Evolutionary conservation across 352 stramenopile genomes (phyloP).

Genomic region (Pythium periplocum): DNA sequence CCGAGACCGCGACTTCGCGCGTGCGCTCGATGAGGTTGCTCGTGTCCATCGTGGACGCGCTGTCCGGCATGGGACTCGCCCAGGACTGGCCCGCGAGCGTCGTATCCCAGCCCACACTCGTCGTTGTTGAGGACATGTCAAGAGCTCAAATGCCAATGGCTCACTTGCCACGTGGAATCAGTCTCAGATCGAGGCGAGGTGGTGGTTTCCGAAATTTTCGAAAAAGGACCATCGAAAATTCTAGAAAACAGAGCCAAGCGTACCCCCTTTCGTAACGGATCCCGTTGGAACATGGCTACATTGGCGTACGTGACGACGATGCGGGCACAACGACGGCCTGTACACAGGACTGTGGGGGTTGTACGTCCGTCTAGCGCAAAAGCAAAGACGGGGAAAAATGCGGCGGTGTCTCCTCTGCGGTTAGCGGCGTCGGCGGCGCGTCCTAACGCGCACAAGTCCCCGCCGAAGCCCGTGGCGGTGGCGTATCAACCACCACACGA

Average conservation of each 20-base stretch:
- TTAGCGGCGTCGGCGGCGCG: neutral
- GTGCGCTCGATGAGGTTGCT: slow-evolving; percentile 58
- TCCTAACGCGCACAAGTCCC: neutral
- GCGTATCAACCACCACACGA: slow-evolving; percentile 22
- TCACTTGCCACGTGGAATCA: too few species aligned
- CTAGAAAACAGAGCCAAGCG: too few species aligned
- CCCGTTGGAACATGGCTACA: too few species aligned
- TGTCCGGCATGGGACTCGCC: slow-evolving; percentile 13
- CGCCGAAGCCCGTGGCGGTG: neutral
- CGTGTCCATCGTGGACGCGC: slow-evolving; percentile 17
- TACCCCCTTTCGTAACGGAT: too few species aligned
- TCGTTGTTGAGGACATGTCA: slow-evolving; percentile 14
- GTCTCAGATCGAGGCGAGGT: too few species aligned
- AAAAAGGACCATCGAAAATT: too few species aligned
- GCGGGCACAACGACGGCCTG: too few species aligned
- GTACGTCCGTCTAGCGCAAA: neutral
- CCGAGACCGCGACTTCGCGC: slow-evolving; percentile 45
- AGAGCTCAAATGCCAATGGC: neutral
- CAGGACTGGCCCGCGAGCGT: slow-evolving; percentile 24
- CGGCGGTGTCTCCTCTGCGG: too few species aligned
- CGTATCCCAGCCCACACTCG: slow-evolving; percentile 49
- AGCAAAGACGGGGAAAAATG: neutral
- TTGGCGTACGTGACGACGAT: too few species aligned
- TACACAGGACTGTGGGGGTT: too few species aligned
- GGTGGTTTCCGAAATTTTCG: too few species aligned